Percentiles rank a stretch among this genome's conserved stretches.
Evolutionary conservation across 139 green algal genomes (phyloP).

Genomic region (Astrephomene gubernaculifera): DNA sequence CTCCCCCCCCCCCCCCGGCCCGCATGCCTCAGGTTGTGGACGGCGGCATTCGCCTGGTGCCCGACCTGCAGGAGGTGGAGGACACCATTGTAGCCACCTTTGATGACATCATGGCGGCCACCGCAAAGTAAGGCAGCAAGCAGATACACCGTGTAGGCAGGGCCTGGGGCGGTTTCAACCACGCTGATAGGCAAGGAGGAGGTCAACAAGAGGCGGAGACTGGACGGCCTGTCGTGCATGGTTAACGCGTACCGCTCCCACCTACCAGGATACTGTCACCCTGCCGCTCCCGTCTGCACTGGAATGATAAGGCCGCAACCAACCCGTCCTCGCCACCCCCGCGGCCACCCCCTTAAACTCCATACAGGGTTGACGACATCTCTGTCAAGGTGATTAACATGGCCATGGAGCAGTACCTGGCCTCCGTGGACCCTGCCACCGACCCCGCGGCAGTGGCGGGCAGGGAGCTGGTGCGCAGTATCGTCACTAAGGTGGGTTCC

Average conservation of each 20-base stretch:
- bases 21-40: constrained; percentile 21
- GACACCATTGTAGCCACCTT: constrained; percentile 58
- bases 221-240: too few relatives aligned
- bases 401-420: constrained; percentile 55
- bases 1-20: neutral
- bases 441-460: constrained; percentile 57
- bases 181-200: too few relatives aligned
- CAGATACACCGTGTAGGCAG: too few relatives aligned
- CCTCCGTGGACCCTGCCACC: constrained; percentile 49
- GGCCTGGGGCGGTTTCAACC: too few relatives aligned
- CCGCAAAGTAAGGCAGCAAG: constrained; percentile 29
- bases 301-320: too few relatives aligned
- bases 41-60: constrained; percentile 57
- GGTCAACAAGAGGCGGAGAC: too few relatives aligned
- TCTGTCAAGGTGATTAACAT: constrained; percentile 59
- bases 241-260: too few relatives aligned
- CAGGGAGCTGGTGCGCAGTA: constrained; percentile 28
- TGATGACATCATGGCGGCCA: constrained; percentile 68
- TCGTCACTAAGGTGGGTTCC: constrained; percentile 40
- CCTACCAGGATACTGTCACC: too few relatives aligned
- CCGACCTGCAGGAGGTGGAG: constrained; percentile 66
- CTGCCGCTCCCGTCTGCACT: too few relatives aligned
- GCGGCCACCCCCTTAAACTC: too few relatives aligned
- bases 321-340: too few relatives aligned
- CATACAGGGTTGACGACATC: constrained; percentile 55